A percentile compares a stretch with the other conserved stretches of the same genome.
These are phyloP conservation scores for Nakazawaea ishiwadae DNA, from an alignment of 805 yeast species.

Conservation along the genomic window DNA sequence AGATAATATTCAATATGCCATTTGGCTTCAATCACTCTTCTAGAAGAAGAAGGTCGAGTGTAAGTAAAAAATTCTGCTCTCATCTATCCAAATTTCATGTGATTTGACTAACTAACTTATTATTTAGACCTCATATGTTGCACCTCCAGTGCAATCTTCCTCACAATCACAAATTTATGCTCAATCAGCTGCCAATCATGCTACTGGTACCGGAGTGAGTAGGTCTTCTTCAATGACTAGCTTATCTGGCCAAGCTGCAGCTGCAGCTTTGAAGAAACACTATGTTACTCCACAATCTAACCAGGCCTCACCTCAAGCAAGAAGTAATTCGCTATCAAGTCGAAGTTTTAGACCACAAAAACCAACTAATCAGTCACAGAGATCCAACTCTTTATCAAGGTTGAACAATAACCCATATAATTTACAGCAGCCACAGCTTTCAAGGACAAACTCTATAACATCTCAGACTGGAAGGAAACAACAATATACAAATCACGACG, in stretches of 20 bases:
- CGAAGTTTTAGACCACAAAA: conserved; percentile 17
- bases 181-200: conserved; percentile 21
- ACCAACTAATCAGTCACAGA: not conserved
- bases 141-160: conserved; percentile 4
- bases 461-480: not conserved
- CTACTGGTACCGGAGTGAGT: conserved; percentile 15
- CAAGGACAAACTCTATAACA: not conserved
- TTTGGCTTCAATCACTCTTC: conserved; percentile 2
- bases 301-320: no score
- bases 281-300: not conserved
- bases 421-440: conserved; percentile 24
- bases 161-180: conserved; percentile 11
- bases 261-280: conserved; percentile 25
- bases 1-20: not conserved
- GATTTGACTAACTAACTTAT: not conserved
- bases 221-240: conserved; percentile 17
- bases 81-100: not conserved
- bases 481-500: not conserved
- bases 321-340: conserved; percentile 22
- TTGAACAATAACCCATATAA: conserved; percentile 7
- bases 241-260: conserved; percentile 26
- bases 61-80: not conserved
- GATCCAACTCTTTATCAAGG: not conserved
- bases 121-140: not conserved
- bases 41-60: conserved; percentile 4